Base-by-base conservation (phyloP, 441 rosid genomes). In the Mallotus japonicus region DNA sequence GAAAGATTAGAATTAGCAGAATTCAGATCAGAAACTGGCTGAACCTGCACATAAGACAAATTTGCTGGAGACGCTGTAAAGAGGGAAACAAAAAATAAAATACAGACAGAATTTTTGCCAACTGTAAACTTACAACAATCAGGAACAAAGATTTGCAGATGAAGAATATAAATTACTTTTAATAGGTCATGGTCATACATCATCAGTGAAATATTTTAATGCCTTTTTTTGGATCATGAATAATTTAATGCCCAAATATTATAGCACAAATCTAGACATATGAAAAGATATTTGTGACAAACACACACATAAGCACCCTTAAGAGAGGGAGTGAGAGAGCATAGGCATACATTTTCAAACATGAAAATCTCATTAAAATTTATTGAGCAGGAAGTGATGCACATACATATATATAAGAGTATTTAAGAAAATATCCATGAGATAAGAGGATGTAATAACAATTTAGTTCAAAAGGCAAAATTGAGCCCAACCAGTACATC, bases 31-130 rank as follows among this genome's bases (percentile, higher is more conserved):
- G 83, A 73, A 70, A 75, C 50, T 34, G 93, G 87, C 70, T 83
- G 92, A 84, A 91, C 89, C 99, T 95, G 81, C 80, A 80, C 10
- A 79, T 72, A 74, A 80, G 77, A 75, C 28, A 67, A 61, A 77
- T 76, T 71, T 60, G 56, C 44, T 14, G 5, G 42, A 57, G 44
- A 69, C 50, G 57, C 17, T 8, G 50, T 10, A 61, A 7, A n/a
- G 12, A 32, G 53, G 55, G 64, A 3, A 22, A 24, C 3, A 40
- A 12, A 54, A 50, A 7, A 13, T 0, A 19, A 51, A 42, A 15
- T n/a, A 19, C 14, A 37, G 0, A 19, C 17, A 7, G 62, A 64
- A 62, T 20, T 40, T 37, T 56, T 19, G 28, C 50, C 62, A 24
- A 62, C n/a, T 16, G 9, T 6, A 40, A 17, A 19, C 11, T 40